Base-by-base conservation (phyloP, 202 grass and related monocot species). In the Saccharum hybrid region DNA sequence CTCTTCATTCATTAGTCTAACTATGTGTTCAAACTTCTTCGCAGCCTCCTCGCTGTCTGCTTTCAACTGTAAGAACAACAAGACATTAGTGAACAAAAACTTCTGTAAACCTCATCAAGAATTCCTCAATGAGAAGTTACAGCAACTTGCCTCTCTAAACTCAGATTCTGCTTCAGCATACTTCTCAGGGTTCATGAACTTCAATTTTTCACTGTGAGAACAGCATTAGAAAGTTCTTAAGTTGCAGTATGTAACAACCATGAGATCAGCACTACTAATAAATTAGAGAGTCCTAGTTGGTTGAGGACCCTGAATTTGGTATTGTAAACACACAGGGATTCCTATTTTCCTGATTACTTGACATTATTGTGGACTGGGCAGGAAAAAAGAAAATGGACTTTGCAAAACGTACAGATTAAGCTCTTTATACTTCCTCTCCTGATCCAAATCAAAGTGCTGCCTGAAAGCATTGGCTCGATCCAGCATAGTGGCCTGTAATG, bases 391-490 rank as follows among this genome's bases (percentile, higher is more conserved):
- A 83, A 61, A 16, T 51, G 33, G 51, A 68, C 56, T 77, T 59
- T 28, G 14, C 15, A 48, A 83, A 67, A 86, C 91, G 49, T 96
- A 99, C 96, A 96, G 86, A 84, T 92, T 96, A 87, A 96, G 89
- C 86, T 92, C 93, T 84, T 96, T 99, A 88, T 96, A 90, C 86
- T 96, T 96, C 78, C 87, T 92, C 83, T 91, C 85, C 84, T 96
- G 93, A 81, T 89, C 88, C 72, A 99, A 88, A 85, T 99, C 93
- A 78, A 89, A 96, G 43, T 99, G 91, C 68, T 91, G 91, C 88
- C 91, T 96, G 76, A 99, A 99, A 92, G 96, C 96, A 92, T 94
- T 94, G 76, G 91, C 93, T 92, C 96, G 92, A 92, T 96, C 91
- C 13, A 84, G 52, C 93, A 99, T 94, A 67, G 93, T 94, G 60